These are phyloP conservation scores for Candolleomyces aberdarensis DNA, from an alignment of 768 basidiomycete genomes.

Conservation along the genomic window DNA sequence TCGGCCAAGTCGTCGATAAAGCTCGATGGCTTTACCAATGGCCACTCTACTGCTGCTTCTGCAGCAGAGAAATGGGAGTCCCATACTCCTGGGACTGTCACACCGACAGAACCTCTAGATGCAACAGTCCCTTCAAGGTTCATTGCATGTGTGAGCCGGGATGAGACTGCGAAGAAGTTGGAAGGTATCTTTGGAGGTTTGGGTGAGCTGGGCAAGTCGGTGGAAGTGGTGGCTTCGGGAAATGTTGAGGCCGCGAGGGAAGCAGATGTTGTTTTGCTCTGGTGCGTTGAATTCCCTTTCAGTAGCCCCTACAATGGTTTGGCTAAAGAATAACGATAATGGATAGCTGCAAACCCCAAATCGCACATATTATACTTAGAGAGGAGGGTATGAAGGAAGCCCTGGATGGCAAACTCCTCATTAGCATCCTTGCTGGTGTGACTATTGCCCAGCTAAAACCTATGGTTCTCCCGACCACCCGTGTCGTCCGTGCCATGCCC, in stretches of 20 bases:
- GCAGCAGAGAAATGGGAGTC: conserved; percentile 55
- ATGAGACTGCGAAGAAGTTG: conserved; percentile 70
- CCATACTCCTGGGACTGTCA: conserved; percentile 70
- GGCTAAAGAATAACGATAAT: background rate
- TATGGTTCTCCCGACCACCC: conserved; percentile 76
- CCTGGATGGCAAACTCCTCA: conserved; percentile 84
- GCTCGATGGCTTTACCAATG: conserved; percentile 32
- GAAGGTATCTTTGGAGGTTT: conserved; percentile 55
- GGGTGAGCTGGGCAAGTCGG: conserved; percentile 56
- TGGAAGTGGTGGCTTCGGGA: conserved; percentile 65
- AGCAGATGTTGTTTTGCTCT: conserved; percentile 84
- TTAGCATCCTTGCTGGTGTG: conserved; percentile 97
- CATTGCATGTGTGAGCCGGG: conserved; percentile 82
- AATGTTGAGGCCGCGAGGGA: conserved; percentile 72
- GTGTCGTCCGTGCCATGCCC: conserved; percentile 95
- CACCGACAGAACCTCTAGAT: conserved; percentile 60
- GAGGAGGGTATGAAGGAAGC: conserved; percentile 80
- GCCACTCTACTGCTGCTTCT: conserved; percentile 7
- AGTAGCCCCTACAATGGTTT: background rate
- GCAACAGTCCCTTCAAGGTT: conserved; percentile 75
- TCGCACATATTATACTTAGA: conserved; percentile 70
- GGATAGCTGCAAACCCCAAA: conserved; percentile 88
- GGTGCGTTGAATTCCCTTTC: conserved; percentile 45
- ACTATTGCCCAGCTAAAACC: conserved; percentile 76
- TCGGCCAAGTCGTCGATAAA: conserved; percentile 6